These are phyloP conservation scores for Fusarium buharicum DNA, from an alignment of 2,329 filamentous ascomycete species.

Conservation along the genomic window DNA sequence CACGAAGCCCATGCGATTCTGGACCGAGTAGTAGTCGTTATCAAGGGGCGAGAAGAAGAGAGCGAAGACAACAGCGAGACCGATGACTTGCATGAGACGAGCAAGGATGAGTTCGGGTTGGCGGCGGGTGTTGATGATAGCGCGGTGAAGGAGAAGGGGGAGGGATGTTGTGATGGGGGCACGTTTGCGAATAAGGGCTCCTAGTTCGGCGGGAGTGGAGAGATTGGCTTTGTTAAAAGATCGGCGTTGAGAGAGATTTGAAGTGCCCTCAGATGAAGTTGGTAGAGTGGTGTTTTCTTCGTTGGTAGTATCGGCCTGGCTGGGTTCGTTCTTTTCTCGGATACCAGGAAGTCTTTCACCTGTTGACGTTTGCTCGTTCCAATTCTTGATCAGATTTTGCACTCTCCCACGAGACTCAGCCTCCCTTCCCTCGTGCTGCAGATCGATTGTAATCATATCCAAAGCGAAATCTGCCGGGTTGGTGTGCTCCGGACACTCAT, in stretches of 20 bases:
- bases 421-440: slow-evolving; percentile 73
- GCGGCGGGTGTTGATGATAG: slow-evolving; percentile 74
- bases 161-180: slow-evolving; percentile 71
- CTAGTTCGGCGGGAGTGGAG: slow-evolving; percentile 76
- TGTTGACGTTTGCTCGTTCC: slow-evolving; percentile 52
- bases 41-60: slow-evolving; percentile 78
- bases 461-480: slow-evolving; percentile 83
- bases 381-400: slow-evolving; percentile 67
- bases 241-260: slow-evolving; percentile 48
- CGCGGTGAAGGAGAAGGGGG: slow-evolving; percentile 73
- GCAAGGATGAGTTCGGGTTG: slow-evolving; percentile 73
- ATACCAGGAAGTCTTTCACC: slow-evolving; percentile 44
- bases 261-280: background rate
- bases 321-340: slow-evolving; percentile 45
- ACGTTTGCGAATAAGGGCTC: slow-evolving; percentile 71
- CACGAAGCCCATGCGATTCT: slow-evolving; percentile 78
- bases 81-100: slow-evolving; percentile 73
- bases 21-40: slow-evolving; percentile 74
- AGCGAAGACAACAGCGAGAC: slow-evolving; percentile 69
- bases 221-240: slow-evolving; percentile 59
- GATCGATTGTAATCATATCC: slow-evolving; percentile 79
- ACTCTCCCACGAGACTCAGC: slow-evolving; percentile 71
- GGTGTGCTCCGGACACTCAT: slow-evolving; percentile 73
- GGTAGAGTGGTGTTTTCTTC: background rate
- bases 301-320: slow-evolving; percentile 17